These are phyloP conservation scores for Puccinia novopanici DNA, from an alignment of 1,284 basidiomycete genomes.

Conservation along the genomic window DNA sequence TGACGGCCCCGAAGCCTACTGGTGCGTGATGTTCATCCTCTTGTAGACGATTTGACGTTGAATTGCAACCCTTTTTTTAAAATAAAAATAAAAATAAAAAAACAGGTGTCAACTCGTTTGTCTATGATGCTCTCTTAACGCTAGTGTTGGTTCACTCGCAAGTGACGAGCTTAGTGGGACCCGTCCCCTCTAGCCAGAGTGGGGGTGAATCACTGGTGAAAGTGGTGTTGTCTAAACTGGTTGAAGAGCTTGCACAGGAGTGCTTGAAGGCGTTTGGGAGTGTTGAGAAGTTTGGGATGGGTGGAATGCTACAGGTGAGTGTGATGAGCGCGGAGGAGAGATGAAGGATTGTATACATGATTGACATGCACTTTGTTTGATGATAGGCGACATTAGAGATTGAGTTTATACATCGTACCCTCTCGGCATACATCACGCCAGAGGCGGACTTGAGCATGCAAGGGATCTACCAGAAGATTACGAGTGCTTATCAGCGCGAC, in stretches of 20 bases:
- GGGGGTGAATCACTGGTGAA: conserved; percentile 66
- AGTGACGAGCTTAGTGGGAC: conserved; percentile 75
- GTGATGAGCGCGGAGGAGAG: neutral
- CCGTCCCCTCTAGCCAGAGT: conserved; percentile 53
- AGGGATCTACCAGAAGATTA: conserved; percentile 90
- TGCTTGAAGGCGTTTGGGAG: conserved; percentile 80
- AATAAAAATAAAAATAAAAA: neutral
- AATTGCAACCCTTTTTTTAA: neutral
- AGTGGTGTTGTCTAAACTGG: conserved; percentile 76
- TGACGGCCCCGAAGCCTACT: conserved; percentile 66
- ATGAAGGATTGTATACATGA: neutral
- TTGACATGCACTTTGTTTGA: conserved; percentile 59
- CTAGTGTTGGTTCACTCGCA: conserved; percentile 91
- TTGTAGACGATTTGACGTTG: too few relatives aligned
- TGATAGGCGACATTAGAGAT: conserved; percentile 92
- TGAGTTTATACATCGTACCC: conserved; percentile 95
- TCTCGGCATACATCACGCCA: conserved; percentile 81
- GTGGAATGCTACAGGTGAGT: conserved; percentile 91
- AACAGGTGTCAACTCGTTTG: conserved; percentile 87
- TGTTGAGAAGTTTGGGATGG: conserved; percentile 88
- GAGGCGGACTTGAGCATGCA: conserved; percentile 78
- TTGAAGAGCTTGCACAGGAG: conserved; percentile 78
- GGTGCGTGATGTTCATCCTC: conserved; percentile 49
- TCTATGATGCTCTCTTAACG: conserved; percentile 83
- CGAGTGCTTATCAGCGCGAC: conserved; percentile 80